Percentiles rank a stretch among this genome's conserved stretches.
Evolutionary conservation across 768 basidiomycete genomes (phyloP).

Genomic region (Naganishia friedmannii): DNA sequence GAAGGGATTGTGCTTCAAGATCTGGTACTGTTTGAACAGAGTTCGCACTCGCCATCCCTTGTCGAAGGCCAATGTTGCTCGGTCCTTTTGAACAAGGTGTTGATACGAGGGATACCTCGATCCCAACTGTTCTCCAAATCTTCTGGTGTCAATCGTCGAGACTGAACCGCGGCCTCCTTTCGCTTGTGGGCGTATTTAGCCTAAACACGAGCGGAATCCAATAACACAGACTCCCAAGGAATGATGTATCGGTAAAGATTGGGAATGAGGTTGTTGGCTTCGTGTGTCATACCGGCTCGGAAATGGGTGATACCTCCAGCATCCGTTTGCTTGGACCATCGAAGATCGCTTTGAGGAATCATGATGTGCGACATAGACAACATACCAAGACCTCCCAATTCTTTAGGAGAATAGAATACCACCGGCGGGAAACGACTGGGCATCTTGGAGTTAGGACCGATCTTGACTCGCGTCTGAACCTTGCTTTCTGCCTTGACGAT

Average conservation of each 20-base stretch:
- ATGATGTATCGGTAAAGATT: constrained; percentile 95
- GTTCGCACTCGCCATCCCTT: constrained; percentile 98
- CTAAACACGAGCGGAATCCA: constrained; percentile 98
- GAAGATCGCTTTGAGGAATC: constrained; percentile 93
- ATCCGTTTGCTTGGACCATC: constrained; percentile 98
- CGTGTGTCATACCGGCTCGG: constrained; percentile 95
- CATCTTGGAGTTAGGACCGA: constrained; percentile 99
- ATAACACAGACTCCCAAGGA: constrained; percentile 95
- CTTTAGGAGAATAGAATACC: constrained; percentile 93
- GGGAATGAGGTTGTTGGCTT: constrained; percentile 74
- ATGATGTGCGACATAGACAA: constrained; percentile 98
- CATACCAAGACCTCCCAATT: constrained; percentile 97
- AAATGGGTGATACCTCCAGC: constrained; percentile 96
- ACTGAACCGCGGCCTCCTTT: constrained; percentile 97
- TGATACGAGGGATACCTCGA: constrained; percentile 71
- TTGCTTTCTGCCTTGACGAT: constrained; percentile 99
- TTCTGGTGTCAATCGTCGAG: constrained; percentile 93
- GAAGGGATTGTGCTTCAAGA: constrained; percentile 76
- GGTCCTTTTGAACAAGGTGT: constrained; percentile 98
- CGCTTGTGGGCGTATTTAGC: constrained; percentile 99
- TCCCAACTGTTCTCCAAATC: constrained; percentile 99
- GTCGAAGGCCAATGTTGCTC: constrained; percentile 95
- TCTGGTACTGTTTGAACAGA: constrained; percentile 95
- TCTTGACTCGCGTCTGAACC: constrained; percentile 99
- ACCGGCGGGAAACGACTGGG: constrained; percentile 88